These are phyloP conservation scores for Suillus occidentalis DNA, from an alignment of 768 basidiomycete genomes.

Conservation along the genomic window DNA sequence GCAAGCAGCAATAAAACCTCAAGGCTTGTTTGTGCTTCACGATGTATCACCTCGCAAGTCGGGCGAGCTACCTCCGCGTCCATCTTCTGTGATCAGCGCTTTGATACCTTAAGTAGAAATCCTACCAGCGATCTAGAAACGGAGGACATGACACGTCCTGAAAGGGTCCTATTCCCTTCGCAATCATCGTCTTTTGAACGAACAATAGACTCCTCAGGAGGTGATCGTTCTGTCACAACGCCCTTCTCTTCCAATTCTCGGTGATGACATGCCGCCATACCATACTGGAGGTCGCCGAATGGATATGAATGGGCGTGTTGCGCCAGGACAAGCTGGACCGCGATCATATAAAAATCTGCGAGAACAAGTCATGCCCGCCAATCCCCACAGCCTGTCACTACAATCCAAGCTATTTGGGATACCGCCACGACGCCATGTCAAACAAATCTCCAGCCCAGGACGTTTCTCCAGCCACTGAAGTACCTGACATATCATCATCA, in stretches of 20 bases:
- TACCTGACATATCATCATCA: background rate
- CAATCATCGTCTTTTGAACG: background rate
- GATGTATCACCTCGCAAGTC: background rate
- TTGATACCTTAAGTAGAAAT: background rate
- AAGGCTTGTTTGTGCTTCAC: background rate
- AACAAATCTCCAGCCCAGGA: background rate
- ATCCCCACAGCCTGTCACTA: background rate
- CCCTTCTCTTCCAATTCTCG: constrained; percentile 1
- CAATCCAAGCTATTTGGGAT: background rate
- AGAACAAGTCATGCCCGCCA: background rate
- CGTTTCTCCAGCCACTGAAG: background rate
- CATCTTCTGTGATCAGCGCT: background rate
- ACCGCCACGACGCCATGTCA: constrained; percentile 1
- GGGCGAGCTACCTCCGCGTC: constrained; percentile 1
- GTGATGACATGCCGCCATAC: background rate
- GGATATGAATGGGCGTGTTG: background rate
- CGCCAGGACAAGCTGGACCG: background rate
- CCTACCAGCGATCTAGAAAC: background rate
- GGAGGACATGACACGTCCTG: background rate
- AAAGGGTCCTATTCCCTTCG: constrained; percentile 1
- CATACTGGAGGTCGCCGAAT: constrained; percentile 3
- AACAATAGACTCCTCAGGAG: background rate
- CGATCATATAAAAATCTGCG: background rate
- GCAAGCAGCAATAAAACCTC: background rate
- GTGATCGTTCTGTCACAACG: constrained; percentile 2